These are phyloP conservation scores for Cnidoscolus chayamansa DNA, from an alignment of 441 rosid species.

Conservation along the genomic window DNA sequence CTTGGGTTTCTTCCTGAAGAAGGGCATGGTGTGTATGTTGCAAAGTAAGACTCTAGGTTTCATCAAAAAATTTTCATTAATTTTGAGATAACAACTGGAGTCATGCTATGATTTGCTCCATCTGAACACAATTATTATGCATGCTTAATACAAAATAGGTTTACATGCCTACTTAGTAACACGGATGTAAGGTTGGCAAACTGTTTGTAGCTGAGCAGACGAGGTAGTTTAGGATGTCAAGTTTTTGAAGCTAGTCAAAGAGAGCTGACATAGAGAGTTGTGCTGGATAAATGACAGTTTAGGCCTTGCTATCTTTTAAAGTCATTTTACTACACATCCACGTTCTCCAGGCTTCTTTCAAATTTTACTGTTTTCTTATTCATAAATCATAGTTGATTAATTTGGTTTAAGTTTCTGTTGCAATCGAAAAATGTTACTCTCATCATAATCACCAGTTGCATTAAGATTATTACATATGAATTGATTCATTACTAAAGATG, in stretches of 20 bases:
- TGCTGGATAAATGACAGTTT: neutral
- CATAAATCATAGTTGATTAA: neutral
- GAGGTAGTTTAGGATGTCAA: neutral
- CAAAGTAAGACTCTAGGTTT: slow-evolving; percentile 43
- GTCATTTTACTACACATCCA: neutral
- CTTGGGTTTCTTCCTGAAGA: slow-evolving; percentile 98
- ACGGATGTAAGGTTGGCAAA: neutral
- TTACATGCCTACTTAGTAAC: neutral
- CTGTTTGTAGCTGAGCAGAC: neutral
- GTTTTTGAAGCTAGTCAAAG: neutral
- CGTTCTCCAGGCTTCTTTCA: neutral
- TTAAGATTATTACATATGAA: neutral
- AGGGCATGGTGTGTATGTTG: slow-evolving; percentile 92
- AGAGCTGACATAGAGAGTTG: neutral
- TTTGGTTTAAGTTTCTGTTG: neutral
- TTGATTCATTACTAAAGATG: neutral
- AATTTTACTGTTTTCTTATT: neutral
- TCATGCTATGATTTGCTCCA: neutral
- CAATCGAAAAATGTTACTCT: neutral
- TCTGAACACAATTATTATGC: neutral
- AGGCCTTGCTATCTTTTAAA: neutral
- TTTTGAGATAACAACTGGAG: neutral
- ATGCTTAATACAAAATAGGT: neutral
- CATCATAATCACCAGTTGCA: neutral
- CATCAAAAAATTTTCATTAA: neutral